Evolutionary conservation across 176 grass and related monocot species (phyloP).

Genomic region (Puccinellia tenuiflora): DNA sequence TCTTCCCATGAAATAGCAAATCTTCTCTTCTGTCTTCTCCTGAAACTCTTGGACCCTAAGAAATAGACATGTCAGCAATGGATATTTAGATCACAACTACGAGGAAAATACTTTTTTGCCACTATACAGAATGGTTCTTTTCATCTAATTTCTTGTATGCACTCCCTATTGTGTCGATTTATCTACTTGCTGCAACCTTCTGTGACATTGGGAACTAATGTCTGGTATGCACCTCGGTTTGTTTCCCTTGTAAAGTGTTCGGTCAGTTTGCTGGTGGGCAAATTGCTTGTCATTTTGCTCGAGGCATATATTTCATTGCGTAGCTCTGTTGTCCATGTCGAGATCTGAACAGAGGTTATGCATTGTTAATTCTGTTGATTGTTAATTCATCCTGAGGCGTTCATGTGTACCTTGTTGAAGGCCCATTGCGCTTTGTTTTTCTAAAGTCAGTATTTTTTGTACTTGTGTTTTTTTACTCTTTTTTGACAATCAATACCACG

Average conservation of each 20-base stretch:
- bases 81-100: slow-evolving; percentile 14
- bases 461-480: too few species aligned
- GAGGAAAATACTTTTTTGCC: not conserved
- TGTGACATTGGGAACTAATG: not conserved
- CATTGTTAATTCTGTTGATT: too few species aligned
- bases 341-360: too few species aligned
- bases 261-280: not conserved
- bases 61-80: slow-evolving; percentile 5
- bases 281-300: not conserved
- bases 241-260: not conserved
- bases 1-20: not conserved
- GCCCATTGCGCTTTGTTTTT: too few species aligned
- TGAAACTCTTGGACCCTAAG: slow-evolving; percentile 15
- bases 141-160: not conserved
- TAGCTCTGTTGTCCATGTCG: not conserved
- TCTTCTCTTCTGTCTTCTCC: not conserved
- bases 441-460: too few species aligned
- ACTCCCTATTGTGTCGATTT: not conserved
- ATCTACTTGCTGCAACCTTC: not conserved
- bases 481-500: too few species aligned
- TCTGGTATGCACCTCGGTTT: not conserved
- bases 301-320: not conserved
- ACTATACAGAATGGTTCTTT: not conserved
- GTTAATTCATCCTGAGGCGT: too few species aligned
- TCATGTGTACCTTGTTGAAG: too few species aligned